A percentile compares a stretch with the other conserved stretches of the same genome.
Evolutionary conservation across 2,329 filamentous ascomycete genomes (phyloP).

Genomic region (Botrytis pseudocinerea): DNA sequence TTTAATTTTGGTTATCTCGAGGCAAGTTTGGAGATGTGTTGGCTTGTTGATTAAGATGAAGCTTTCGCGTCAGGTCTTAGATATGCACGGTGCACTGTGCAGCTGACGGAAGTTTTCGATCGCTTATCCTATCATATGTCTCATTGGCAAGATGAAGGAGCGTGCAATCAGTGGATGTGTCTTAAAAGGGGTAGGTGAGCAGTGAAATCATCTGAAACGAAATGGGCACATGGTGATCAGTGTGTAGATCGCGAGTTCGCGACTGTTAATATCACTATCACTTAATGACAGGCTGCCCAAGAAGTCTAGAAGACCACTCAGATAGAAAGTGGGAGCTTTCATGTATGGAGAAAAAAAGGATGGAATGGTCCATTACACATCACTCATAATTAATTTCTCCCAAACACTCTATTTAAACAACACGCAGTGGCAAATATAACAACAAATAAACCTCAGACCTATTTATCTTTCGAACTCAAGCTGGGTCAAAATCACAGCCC

Average conservation of each 20-base stretch:
- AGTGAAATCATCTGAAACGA: constrained; percentile 7
- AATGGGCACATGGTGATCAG: neutral
- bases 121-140: neutral
- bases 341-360: neutral
- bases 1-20: neutral
- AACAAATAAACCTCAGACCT: neutral
- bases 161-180: neutral
- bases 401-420: neutral
- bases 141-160: neutral
- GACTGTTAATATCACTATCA: neutral
- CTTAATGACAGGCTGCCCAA: neutral
- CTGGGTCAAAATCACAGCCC: neutral
- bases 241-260: constrained; percentile 6
- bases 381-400: neutral
- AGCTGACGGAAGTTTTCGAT: neutral
- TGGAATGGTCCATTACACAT: neutral
- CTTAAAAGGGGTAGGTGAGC: neutral
- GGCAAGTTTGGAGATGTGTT: neutral
- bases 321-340: neutral
- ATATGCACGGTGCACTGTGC: neutral
- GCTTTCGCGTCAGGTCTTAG: constrained; percentile 8
- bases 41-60: neutral
- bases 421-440: neutral
- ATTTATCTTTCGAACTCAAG: neutral
- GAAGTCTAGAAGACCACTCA: neutral